These are phyloP conservation scores for Psilocybe tampanensis DNA, from an alignment of 768 basidiomycete species.

Conservation along the genomic window DNA sequence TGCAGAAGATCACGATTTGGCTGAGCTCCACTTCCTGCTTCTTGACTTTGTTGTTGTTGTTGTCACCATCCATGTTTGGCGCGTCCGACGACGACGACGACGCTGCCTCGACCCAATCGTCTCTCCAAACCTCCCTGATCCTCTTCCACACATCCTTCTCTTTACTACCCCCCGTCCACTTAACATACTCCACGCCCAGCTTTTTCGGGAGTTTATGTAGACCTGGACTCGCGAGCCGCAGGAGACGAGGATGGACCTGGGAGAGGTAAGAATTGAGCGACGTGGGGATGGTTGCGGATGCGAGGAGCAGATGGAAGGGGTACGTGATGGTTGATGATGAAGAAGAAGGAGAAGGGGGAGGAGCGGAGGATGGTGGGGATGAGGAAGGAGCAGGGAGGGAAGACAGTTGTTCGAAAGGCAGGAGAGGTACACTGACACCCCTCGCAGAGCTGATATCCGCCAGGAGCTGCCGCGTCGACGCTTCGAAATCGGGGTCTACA, in stretches of 20 bases:
- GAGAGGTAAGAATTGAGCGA: constrained; percentile 69
- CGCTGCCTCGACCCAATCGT: constrained; percentile 46
- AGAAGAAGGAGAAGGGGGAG: background rate
- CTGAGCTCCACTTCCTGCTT: constrained; percentile 40
- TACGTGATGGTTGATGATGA: constrained; percentile 42
- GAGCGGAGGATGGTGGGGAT: constrained; percentile 7
- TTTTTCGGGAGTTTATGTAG: constrained; percentile 77
- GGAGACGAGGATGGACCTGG: constrained; percentile 58
- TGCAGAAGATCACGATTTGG: constrained; percentile 84
- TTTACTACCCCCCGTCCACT: constrained; percentile 81
- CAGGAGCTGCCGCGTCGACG: constrained; percentile 69
- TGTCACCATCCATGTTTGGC: too few relatives aligned
- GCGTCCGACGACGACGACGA: too few relatives aligned
- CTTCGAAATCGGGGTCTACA: constrained; percentile 81
- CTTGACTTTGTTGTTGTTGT: too few relatives aligned
- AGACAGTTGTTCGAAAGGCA: constrained; percentile 25
- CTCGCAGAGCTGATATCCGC: constrained; percentile 70
- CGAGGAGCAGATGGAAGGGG: constrained; percentile 82
- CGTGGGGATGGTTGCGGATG: constrained; percentile 86
- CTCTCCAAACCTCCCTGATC: constrained; percentile 74
- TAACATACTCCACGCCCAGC: constrained; percentile 72
- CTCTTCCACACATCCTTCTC: constrained; percentile 78
- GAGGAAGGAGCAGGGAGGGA: constrained; percentile 6
- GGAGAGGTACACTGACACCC: constrained; percentile 43
- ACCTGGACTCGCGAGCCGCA: constrained; percentile 79